Evolutionary conservation across 1,284 basidiomycete genomes (phyloP).

Genomic region (Lentinula novae-zelandiae): DNA sequence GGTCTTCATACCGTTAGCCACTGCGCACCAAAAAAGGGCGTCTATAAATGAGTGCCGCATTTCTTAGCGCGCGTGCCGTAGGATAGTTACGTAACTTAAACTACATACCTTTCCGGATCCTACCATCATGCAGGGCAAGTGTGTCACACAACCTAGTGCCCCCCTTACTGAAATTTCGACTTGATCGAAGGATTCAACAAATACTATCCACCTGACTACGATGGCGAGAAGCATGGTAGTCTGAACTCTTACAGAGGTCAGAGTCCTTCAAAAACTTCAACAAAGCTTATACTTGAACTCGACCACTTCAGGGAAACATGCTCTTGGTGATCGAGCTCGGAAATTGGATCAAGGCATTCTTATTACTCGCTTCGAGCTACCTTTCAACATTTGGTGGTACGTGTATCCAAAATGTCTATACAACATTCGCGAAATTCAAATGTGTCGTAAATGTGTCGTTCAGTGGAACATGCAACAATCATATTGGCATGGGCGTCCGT

Average conservation of each 20-base stretch:
- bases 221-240: conserved; percentile 75
- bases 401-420: conserved; percentile 22
- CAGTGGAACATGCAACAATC: conserved; percentile 87
- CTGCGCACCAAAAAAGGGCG: too few species aligned
- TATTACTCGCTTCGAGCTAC: conserved; percentile 90
- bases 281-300: background rate
- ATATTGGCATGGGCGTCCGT: conserved; percentile 95
- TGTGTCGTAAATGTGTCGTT: background rate
- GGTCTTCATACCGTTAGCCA: too few species aligned
- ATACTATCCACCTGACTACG: conserved; percentile 94
- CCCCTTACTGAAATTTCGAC: conserved; percentile 19
- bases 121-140: conserved; percentile 33
- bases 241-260: conserved; percentile 78
- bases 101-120: background rate
- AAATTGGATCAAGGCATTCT: conserved; percentile 94
- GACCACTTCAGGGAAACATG: conserved; percentile 77
- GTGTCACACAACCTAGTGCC: background rate
- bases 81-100: too few species aligned
- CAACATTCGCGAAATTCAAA: background rate
- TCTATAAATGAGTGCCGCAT: too few species aligned
- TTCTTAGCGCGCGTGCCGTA: background rate
- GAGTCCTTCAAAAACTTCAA: conserved; percentile 11
- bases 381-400: conserved; percentile 98
- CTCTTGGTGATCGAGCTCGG: conserved; percentile 85
- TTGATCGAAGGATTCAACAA: conserved; percentile 69